Percentiles rank a stretch among this genome's conserved stretches.
These are phyloP conservation scores for Gastrolobium villosum DNA, from an alignment of 306 rosid species.

Conservation along the genomic window DNA sequence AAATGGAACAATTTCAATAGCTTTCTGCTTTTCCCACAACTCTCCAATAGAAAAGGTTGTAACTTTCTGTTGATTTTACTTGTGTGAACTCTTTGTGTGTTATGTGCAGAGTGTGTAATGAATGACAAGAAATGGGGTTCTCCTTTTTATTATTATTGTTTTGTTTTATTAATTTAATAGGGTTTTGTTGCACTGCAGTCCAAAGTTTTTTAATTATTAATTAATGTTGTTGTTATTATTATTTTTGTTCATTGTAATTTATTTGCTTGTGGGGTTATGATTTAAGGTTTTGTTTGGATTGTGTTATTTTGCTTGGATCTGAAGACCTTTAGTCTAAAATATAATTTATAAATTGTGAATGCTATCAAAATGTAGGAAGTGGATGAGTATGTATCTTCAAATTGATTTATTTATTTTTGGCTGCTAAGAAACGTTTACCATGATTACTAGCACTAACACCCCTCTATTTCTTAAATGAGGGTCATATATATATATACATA, in stretches of 20 bases:
- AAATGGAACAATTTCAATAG: background rate
- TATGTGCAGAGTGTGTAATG: background rate
- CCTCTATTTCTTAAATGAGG: background rate
- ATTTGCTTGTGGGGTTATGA: background rate
- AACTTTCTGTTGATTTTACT: conserved; percentile 1
- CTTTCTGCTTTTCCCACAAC: background rate
- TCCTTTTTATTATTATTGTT: background rate
- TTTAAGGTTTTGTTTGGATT: background rate
- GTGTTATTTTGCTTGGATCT: conserved; percentile 12
- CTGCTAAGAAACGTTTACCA: background rate
- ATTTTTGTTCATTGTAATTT: background rate
- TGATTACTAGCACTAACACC: background rate
- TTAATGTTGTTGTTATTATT: background rate
- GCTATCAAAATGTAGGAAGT: background rate
- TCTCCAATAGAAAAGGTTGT: background rate
- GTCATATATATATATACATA: too few species aligned
- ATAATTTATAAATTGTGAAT: background rate
- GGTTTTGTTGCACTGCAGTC: conserved; percentile 4
- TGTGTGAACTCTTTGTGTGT: background rate
- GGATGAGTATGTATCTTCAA: background rate
- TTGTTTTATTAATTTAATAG: background rate
- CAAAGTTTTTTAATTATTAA: background rate
- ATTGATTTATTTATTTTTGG: background rate
- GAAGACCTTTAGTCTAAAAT: background rate
- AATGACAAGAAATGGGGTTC: background rate